Base-by-base conservation (phyloP, 257 asterid genomes). In the Fraxinus pennsylvanica region DNA sequence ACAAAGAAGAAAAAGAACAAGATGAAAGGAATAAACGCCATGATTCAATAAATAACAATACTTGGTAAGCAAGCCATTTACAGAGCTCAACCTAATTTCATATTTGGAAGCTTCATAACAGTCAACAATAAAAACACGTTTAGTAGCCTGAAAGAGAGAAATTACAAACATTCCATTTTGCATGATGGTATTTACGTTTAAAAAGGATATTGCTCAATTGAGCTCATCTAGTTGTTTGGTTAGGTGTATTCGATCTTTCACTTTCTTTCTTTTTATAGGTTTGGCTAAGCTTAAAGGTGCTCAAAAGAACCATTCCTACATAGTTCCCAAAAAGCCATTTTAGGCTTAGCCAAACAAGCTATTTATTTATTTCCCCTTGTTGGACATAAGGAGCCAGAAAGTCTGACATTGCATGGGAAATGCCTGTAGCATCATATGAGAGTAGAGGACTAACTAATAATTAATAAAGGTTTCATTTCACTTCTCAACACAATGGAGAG, bases 11-110 rank as follows among this genome's bases (percentile, higher is more conserved):
- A 57, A 57, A 57, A 2, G 10, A 57, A 57, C 9, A 57, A 57
- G 66, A 57, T 57, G 27, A n/a, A 57, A 57, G 12, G 66, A 57
- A n/a, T 7, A n/a, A n/a, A 19, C 0, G 29, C 66, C 27, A 54
- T 6, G 66, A 57, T n/a, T 57, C 10, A 6, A 57, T 57, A 57
- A 57, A 57, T n/a, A 57, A 12, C 65, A 17, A 54, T 47, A 47
- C 7, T 47, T 19, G 33, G 32, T 22, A 9, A 61, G 68, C 68
- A 61, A 22, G 17, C 68, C n/a, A 61, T 22, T 61, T 27, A 25
- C 19, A 63, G 69, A 63, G 69, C 69, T 63, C n/a, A 63, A 0
- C 19, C 69, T 59, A 63, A 63, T 63, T 63, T 63, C 69, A 63
- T 27, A 63, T 27, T 63, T 63, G 36, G 36, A 27, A 9, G 19